phyloP scores from a whole-genome alignment of 192 early-diverging fungal species.

The Coemansia sp. region DNA sequence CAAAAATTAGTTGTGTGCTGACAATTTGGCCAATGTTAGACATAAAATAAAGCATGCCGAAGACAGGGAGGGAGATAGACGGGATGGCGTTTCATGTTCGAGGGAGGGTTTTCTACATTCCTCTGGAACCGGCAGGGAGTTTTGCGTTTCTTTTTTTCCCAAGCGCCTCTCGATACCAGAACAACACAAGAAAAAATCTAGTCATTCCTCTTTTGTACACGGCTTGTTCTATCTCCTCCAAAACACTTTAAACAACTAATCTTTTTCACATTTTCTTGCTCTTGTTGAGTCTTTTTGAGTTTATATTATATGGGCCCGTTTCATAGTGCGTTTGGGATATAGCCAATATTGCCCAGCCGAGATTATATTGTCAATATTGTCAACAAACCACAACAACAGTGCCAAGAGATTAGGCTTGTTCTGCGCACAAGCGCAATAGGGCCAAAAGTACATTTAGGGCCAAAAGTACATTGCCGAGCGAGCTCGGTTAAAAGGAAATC shows the following conservation, averaged over 20 bases:
- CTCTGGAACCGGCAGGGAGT: conserved; percentile 5
- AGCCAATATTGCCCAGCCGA: background rate
- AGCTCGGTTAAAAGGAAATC: too few species aligned
- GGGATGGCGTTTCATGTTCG: conserved; percentile 2
- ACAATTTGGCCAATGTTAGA: background rate
- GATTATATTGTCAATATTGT: background rate
- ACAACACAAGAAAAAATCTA: background rate
- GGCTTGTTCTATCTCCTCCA: conserved; percentile 5
- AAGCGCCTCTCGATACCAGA: conserved; percentile 4
- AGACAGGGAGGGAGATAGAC: conserved; percentile 5
- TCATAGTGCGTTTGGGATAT: background rate
- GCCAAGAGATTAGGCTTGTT: too few species aligned
- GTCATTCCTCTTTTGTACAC: conserved; percentile 4
- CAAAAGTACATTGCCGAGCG: too few species aligned
- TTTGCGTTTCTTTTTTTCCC: conserved; percentile 7
- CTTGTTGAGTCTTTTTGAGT: conserved; percentile 4
- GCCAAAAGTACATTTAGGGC: too few species aligned
- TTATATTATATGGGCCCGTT: background rate
- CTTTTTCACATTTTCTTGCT: too few species aligned
- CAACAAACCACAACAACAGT: background rate
- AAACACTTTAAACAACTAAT: background rate
- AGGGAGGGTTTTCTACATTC: background rate
- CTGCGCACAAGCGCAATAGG: too few species aligned
- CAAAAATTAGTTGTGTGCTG: background rate
- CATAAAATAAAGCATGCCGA: background rate